Evolutionary conservation across 352 stramenopile genomes (phyloP), one percentile per base, ranked within the genome.

Genomic region (Sclerospora graminicola): DNA sequence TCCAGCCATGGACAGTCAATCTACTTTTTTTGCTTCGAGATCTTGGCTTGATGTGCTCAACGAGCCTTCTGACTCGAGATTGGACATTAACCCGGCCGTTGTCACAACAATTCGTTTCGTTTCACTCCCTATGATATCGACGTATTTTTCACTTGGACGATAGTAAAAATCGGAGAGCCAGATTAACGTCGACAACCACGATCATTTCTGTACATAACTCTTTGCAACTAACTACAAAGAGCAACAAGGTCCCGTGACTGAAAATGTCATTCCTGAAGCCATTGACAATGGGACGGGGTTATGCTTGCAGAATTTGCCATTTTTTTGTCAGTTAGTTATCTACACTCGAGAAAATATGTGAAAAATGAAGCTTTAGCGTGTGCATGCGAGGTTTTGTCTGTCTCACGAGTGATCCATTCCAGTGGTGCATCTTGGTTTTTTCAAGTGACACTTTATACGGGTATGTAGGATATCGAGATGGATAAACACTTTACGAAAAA

Each of bases 81-180:
- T 81, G 31, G 54, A 59, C 37, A 50, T 82, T 15, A 77, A 40
- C 11, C 51, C 64, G n/a, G 63, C 60, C 26, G 49, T 71, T 28
- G 71, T 37, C 7, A 48, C 63, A 41, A 75, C 64, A 13, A n/a
- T n/a, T n/a, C 65, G 62, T 31, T 81, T 81, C 2, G 48, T 45
- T 14, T 55, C 58, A 41, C 35, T 54, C 10, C 57, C 64, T 21
- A 53, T 23, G 38, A 57, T 33, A 27, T 57, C 37, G 31, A 57
- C 31, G 29, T 57, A 34, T 31, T 52, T 47, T 38, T 65, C 47
- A 21, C 16, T 47, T 1, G 54, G 54, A 26, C 77, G 58, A 46
- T 79, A 89, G 53, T 90, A 84, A 29, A 88, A 93, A 49, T 93
- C 81, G 2, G 78, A 89, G 8, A 87, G 52, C 81, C 81, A 93